Conservation (phyloP, 257 asterid genomes). For the Forsythia viridissima region DNA sequence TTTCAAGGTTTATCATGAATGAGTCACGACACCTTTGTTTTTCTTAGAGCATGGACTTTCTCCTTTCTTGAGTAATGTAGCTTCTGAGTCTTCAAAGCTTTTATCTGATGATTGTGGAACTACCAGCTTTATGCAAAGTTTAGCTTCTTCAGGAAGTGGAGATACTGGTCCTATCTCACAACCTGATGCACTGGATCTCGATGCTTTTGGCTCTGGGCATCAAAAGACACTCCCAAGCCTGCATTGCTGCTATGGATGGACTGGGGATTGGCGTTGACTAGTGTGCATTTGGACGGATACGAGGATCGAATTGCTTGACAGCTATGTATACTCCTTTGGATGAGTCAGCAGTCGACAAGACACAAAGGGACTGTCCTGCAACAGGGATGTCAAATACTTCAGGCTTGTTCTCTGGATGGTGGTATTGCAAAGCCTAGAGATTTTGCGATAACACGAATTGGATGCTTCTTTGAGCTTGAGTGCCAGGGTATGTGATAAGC, state of each 20-base stretch:
- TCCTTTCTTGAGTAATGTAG: slow-evolving; percentile 59
- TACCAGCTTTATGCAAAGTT: slow-evolving; percentile 65
- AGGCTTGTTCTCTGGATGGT: no score
- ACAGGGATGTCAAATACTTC: no score
- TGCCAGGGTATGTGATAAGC: slow-evolving; percentile 70
- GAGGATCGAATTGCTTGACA: slow-evolving; percentile 95
- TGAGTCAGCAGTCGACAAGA: no score
- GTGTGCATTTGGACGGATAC: slow-evolving; percentile 98
- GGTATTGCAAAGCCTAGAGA: no score
- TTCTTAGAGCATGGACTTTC: slow-evolving; percentile 73
- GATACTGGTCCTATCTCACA: slow-evolving; percentile 72
- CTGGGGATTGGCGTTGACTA: slow-evolving; percentile 99
- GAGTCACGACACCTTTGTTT: slow-evolving; percentile 14
- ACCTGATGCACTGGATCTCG: slow-evolving; percentile 63
- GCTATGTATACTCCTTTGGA: no score
- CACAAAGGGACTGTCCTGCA: no score
- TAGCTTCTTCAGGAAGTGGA: slow-evolving; percentile 70
- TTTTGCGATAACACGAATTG: no score
- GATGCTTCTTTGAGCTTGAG: no score
- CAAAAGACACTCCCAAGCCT: slow-evolving; percentile 78
- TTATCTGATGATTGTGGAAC: slow-evolving; percentile 76
- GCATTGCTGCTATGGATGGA: slow-evolving; percentile 99
- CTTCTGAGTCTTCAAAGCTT: slow-evolving; percentile 63
- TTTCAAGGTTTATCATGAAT: slow-evolving; percentile 23
- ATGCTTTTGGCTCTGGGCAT: slow-evolving; percentile 68